Conservation (phyloP, 345 rosid species). For the Hevea brasiliensis region DNA sequence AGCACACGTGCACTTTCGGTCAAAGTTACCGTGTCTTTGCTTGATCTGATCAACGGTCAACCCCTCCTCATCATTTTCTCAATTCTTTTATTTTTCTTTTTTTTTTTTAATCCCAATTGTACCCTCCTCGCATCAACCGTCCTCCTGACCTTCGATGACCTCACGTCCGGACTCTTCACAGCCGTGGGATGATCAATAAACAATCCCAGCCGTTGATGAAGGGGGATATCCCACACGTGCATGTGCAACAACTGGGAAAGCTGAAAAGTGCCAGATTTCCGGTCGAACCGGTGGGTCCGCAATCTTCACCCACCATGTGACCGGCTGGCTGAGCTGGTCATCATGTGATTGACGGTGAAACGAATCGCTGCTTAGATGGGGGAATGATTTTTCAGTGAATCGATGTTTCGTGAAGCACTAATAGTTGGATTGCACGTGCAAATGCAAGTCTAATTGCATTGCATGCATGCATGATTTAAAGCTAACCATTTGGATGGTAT, state of each 20-base stretch:
- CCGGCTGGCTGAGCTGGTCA: conserved; percentile 58
- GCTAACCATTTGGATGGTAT: background rate
- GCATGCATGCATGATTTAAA: no score
- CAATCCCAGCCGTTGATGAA: conserved; percentile 19
- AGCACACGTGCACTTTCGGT: conserved; percentile 56
- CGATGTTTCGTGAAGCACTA: conserved; percentile 11
- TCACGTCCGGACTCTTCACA: conserved; percentile 9
- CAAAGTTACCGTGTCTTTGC: conserved; percentile 43
- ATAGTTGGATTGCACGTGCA: conserved; percentile 41
- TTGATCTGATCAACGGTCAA: conserved; percentile 48
- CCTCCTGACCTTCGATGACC: conserved; percentile 23
- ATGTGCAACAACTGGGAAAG: conserved; percentile 32
- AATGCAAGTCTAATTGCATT: background rate
- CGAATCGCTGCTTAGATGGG: conserved; percentile 20
- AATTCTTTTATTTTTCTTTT: background rate
- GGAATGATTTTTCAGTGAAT: conserved; percentile 17
- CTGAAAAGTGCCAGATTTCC: conserved; percentile 23
- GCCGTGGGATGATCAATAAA: conserved; percentile 19
- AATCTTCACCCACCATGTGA: conserved; percentile 49
- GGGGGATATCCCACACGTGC: conserved; percentile 45
- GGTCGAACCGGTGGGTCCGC: background rate
- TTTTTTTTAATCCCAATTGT: background rate
- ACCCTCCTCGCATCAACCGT: background rate
- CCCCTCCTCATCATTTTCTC: conserved; percentile 6
- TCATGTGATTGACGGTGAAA: conserved; percentile 47